A percentile compares a stretch with the other conserved stretches of the same genome.
These are phyloP conservation scores for Xylaria grammica DNA, from an alignment of 495 filamentous ascomycete genomes.

Conservation along the genomic window DNA sequence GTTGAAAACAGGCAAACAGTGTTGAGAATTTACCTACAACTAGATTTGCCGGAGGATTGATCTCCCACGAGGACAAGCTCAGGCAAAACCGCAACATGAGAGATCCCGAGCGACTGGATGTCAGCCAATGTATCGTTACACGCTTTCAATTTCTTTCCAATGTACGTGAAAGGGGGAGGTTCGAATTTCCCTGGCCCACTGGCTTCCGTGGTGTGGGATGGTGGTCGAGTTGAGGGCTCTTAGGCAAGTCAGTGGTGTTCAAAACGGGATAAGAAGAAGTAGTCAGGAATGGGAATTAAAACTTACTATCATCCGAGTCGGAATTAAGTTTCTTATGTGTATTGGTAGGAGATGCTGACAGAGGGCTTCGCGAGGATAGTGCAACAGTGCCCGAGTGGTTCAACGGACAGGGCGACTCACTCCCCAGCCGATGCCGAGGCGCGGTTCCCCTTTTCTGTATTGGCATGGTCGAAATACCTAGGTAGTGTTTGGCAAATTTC, in stretches of 20 bases:
- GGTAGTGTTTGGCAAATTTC: too few relatives aligned
- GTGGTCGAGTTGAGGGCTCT: neutral
- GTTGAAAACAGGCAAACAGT: too few relatives aligned
- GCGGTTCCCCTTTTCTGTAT: too few relatives aligned
- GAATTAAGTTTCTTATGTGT: neutral
- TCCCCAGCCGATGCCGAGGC: too few relatives aligned
- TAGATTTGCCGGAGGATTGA: slow-evolving; percentile 77
- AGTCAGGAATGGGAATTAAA: neutral
- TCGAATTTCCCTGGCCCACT: neutral
- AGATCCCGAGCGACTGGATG: slow-evolving; percentile 44
- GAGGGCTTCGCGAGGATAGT: too few relatives aligned
- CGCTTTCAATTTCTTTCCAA: slow-evolving; percentile 44
- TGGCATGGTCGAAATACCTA: too few relatives aligned
- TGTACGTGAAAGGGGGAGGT: slow-evolving; percentile 34
- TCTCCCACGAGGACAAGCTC: slow-evolving; percentile 81
- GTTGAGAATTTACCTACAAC: too few relatives aligned
- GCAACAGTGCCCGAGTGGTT: too few relatives aligned
- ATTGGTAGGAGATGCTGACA: too few relatives aligned
- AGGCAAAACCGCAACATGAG: slow-evolving; percentile 63
- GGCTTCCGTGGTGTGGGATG: neutral
- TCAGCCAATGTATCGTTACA: slow-evolving; percentile 47
- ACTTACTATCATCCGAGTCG: neutral
- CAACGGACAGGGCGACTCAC: too few relatives aligned
- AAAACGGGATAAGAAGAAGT: too few relatives aligned
- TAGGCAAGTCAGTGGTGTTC: neutral